A percentile compares a stretch with the other conserved stretches of the same genome.
These are phyloP conservation scores for Yueomyces sp. DNA, from an alignment of 1,139 yeast genomes.

Conservation along the genomic window DNA sequence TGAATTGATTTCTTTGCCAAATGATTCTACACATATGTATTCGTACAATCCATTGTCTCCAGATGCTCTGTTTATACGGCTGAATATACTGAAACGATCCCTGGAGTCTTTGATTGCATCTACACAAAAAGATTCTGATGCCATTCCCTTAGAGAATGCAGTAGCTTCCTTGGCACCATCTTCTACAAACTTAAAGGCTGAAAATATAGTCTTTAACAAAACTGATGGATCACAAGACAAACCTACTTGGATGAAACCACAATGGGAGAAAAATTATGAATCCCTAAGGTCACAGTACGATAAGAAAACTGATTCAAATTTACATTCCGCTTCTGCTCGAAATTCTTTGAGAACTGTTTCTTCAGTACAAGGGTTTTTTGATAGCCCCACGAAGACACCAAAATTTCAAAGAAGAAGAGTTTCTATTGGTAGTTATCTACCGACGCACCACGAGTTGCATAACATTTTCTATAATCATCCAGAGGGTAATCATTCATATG, in stretches of 20 bases:
- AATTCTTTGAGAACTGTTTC: not conserved
- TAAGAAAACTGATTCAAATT: too few relatives aligned
- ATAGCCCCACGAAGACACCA: not conserved
- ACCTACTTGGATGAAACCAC: not conserved
- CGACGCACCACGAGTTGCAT: constrained; percentile 2
- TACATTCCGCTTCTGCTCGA: not conserved
- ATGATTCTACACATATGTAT: constrained; percentile 73
- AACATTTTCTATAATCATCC: constrained; percentile 2
- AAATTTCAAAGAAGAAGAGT: not conserved
- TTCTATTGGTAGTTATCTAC: constrained; percentile 1
- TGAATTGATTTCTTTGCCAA: constrained; percentile 25
- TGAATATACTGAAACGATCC: constrained; percentile 62
- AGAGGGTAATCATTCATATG: constrained; percentile 5
- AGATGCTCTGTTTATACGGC: constrained; percentile 59
- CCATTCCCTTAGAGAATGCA: constrained; percentile 65
- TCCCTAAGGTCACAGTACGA: not conserved
- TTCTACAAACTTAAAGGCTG: not conserved
- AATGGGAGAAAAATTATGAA: not conserved
- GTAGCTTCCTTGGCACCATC: not conserved
- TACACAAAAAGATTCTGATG: constrained; percentile 36
- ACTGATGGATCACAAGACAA: constrained; percentile 15
- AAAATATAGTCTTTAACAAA: constrained; percentile 35
- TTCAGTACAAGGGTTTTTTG: not conserved
- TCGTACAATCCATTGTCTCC: constrained; percentile 76
- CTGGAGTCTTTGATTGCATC: constrained; percentile 38